A percentile compares a stretch with the other conserved stretches of the same genome.
These are phyloP conservation scores for Candida chauliodis DNA, from an alignment of 805 yeast species.

Conservation along the genomic window DNA sequence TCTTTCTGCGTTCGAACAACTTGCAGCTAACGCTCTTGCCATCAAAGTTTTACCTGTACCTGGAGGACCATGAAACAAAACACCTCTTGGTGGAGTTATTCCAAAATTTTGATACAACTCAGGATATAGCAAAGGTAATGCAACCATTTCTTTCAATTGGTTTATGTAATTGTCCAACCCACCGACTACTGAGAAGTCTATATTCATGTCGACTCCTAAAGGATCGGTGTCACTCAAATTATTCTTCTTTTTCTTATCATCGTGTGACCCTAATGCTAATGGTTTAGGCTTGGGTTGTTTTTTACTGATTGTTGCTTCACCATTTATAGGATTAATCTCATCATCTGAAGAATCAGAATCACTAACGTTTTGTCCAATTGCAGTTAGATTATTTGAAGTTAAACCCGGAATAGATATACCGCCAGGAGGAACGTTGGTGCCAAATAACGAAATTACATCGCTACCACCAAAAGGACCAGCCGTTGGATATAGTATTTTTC, in stretches of 20 bases:
- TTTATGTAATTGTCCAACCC: slow-evolving; percentile 88
- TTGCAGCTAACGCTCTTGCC: slow-evolving; percentile 97
- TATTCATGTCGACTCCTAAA: slow-evolving; percentile 81
- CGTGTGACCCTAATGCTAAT: slow-evolving; percentile 29
- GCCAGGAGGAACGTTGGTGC: slow-evolving; percentile 56
- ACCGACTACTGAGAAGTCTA: slow-evolving; percentile 82
- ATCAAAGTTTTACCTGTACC: slow-evolving; percentile 98
- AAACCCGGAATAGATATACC: slow-evolving; percentile 37
- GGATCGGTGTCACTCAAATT: slow-evolving; percentile 89
- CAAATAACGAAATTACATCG: slow-evolving; percentile 82
- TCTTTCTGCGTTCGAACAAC: slow-evolving; percentile 78
- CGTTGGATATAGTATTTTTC: slow-evolving; percentile 81
- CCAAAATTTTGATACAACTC: slow-evolving; percentile 86
- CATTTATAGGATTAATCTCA: slow-evolving; percentile 45
- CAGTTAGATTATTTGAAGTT: slow-evolving; percentile 20
- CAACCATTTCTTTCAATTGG: slow-evolving; percentile 95
- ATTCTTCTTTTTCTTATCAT: slow-evolving; percentile 48
- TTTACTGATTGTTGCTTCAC: slow-evolving; percentile 37
- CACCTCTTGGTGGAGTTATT: slow-evolving; percentile 96
- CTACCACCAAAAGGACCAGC: slow-evolving; percentile 98
- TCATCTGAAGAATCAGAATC: slow-evolving; percentile 67
- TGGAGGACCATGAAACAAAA: slow-evolving; percentile 96
- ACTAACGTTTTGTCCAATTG: slow-evolving; percentile 32
- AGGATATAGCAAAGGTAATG: slow-evolving; percentile 87
- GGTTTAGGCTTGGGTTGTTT: slow-evolving; percentile 18